phyloP scores from a whole-genome alignment of 345 rosid genomes.

The Bretschneidera sinensis region DNA sequence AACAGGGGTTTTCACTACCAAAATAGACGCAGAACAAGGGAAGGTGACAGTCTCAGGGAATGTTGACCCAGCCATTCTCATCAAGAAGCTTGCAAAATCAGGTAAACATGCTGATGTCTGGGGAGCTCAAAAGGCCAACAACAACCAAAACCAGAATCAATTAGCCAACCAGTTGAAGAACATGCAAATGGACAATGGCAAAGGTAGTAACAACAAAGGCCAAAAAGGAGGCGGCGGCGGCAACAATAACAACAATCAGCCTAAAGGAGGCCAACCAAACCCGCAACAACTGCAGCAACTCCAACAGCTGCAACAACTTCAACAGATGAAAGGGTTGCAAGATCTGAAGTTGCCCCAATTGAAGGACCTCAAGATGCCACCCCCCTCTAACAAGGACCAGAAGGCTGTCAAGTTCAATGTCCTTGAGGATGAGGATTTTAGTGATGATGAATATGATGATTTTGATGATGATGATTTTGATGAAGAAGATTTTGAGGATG shows the following conservation, averaged over 20 bases:
- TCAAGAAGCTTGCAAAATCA: slow-evolving; percentile 82
- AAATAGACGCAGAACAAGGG: slow-evolving; percentile 77
- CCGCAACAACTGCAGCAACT: slow-evolving; percentile 55
- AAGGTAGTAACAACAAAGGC: slow-evolving; percentile 50
- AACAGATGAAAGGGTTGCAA: slow-evolving; percentile 59
- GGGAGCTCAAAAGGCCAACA: slow-evolving; percentile 55
- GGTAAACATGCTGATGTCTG: slow-evolving; percentile 93
- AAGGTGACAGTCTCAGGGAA: slow-evolving; percentile 84
- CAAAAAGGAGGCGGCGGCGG: slow-evolving; percentile 46
- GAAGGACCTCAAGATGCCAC: slow-evolving; percentile 55
- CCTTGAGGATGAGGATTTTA: slow-evolving; percentile 51
- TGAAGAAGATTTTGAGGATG: slow-evolving; percentile 54
- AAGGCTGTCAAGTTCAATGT: slow-evolving; percentile 41
- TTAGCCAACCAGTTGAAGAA: slow-evolving; percentile 61
- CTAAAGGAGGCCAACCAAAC: slow-evolving; percentile 45
- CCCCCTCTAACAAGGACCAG: slow-evolving; percentile 24
- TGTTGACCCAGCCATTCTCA: slow-evolving; percentile 56
- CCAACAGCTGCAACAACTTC: slow-evolving; percentile 56
- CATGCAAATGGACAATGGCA: slow-evolving; percentile 66
- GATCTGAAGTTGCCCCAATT: slow-evolving; percentile 68
- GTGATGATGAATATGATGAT: slow-evolving; percentile 44
- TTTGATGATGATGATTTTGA: slow-evolving; percentile 38
- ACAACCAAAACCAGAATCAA: slow-evolving; percentile 45
- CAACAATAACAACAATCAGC: slow-evolving; percentile 38
- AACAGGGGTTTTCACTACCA: slow-evolving; percentile 71